Evolutionary conservation across 495 filamentous ascomycete species (phyloP), one percentile per base, ranked within the genome.

Genomic region (Amorphotheca resinae): DNA sequence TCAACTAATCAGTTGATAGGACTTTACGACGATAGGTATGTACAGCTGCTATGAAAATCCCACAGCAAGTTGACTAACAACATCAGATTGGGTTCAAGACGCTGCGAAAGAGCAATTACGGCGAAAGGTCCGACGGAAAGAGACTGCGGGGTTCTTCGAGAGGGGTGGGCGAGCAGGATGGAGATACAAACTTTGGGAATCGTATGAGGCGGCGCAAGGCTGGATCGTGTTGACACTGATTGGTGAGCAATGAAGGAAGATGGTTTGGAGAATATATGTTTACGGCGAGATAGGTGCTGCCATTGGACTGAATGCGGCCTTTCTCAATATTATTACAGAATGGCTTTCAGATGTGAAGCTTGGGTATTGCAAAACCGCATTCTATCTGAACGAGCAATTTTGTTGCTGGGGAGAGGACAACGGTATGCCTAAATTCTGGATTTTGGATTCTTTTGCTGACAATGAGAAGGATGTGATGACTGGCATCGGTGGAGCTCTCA

Each of bases 201-300:
- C 84, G 14, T 96, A 95, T 62, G 89, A 95, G 57, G 93, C 91
- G 8, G 93, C 86, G 5, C 93, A 96, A 64, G 89, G 87, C 6
- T 98, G 91, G 91, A 89, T 98, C 34, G 93, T 98, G 33, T 83
- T 98, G 37, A 96, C 85, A 12, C 68, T 98, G 38, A 88, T 98
- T 43, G 91, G 67, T 67, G 44, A 36, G 36, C 41, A 44, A 14
- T 31, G 31, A 38, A 18, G n/a, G 8, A 15, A 9, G 16, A 20
- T 22, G 22, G 17, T 30, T 12, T 17, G 36, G 30, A 23, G 41
- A 14, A 22, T 21, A 49, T 20, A 15, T 41, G 31, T 41, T 46
- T 32, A 56, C 39, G 1, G 3, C n/a, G 9, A 21, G 21, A 48
- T 44, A 70, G 67, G 91, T 41, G 79, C 79, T 39, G 84, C 82